Base-by-base conservation (phyloP, 495 filamentous ascomycete species). In the Cercophora newfieldiana region DNA sequence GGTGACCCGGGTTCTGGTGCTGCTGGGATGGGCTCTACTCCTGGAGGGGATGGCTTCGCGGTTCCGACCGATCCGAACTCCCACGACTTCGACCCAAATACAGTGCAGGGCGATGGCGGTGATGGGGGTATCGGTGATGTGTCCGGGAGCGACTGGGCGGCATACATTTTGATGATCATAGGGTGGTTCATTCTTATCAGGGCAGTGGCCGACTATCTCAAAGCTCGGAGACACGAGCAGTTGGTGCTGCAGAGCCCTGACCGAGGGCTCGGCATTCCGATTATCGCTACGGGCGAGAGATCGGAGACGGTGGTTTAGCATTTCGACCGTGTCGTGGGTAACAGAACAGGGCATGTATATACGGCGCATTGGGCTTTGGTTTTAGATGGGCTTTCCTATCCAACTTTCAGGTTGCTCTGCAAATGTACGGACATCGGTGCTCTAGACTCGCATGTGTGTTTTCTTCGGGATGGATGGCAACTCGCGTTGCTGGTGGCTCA, bases 131-230 rank as follows among this genome's bases (percentile, higher is more conserved):
- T 79, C 5, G 72, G 78, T 22, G 84, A 83, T 10, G 85, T 94
- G 59, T 81, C 82, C 12, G 88, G 87, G 66, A 90, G 84, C 68
- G 94, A 98, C 69, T 97, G 89, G 90, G 79, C 94, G 37, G 91
- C 94, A n/a, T 98, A 98, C 72, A 76, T 90, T 10, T 78, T 99
- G 64, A 99, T 99, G 95, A 91, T 99, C 77, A 90, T 97, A 16
- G 95, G 95, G 2, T 99, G 95, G 95, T 98, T 98, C 69, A 92
- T 99, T 59, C 78, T 99, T 60, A 98, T 99, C 66, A 85, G 91
- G 72, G 86, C 92, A 16, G 89, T 97, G 55, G 91, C 89, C 72
- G 93, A 97, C 72, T 98, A 93, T 75, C 77, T 98, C 54, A 88
- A 87, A 63, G 94, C 92, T 51, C 83, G 94, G 72, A 86, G 90